Evolutionary conservation across 73 alveolate species (phyloP).

Genomic region (Durusdinium trenchii): DNA sequence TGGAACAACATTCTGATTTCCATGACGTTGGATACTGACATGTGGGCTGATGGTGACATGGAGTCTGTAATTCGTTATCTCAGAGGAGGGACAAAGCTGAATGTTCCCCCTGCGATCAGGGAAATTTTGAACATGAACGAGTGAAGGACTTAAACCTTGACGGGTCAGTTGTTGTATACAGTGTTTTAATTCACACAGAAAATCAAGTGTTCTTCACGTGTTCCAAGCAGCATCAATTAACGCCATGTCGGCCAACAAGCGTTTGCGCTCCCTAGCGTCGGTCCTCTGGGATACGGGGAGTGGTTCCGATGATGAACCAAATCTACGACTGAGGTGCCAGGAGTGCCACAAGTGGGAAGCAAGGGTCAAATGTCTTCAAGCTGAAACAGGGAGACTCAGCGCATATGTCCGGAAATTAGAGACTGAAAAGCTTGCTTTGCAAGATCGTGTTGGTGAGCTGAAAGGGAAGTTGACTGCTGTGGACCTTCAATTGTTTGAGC

Average conservation of each 20-base stretch:
- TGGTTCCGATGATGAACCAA: background rate
- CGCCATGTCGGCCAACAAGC: background rate
- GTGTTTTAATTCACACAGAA: no score
- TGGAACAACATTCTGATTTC: background rate
- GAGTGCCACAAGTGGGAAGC: no score
- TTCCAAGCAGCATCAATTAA: no score
- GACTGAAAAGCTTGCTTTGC: background rate
- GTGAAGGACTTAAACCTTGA: background rate
- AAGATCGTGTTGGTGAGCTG: background rate
- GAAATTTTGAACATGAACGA: background rate
- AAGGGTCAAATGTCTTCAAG: no score
- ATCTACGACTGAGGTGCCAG: no score
- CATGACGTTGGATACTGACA: background rate
- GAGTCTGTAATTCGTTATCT: background rate
- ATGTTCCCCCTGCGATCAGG: background rate
- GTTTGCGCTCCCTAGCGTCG: background rate
- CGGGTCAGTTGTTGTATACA: background rate
- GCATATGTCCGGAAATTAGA: background rate
- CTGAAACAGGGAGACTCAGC: background rate
- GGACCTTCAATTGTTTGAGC: background rate
- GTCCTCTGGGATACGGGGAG: background rate
- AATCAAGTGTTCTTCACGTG: no score
- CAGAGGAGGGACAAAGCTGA: background rate
- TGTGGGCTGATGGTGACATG: slow-evolving; percentile 40
- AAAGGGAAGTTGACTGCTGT: background rate